phyloP scores from a whole-genome alignment of 108 stramenopile species.

The Fistulifera pelliculosa region DNA sequence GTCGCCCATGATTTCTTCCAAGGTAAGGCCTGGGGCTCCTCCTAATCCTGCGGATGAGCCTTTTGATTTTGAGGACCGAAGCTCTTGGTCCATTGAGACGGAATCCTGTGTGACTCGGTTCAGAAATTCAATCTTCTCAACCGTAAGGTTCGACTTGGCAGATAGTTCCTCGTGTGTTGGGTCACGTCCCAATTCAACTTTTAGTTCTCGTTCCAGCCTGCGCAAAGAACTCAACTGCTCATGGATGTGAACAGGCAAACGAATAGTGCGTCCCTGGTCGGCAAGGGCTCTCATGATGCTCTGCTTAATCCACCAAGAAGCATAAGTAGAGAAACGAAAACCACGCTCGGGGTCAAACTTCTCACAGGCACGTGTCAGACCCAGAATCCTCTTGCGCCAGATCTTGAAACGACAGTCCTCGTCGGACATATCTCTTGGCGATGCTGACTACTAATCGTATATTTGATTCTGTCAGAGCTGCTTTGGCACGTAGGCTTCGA shows the following conservation, averaged over 20 bases:
- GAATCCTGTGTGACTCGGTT: conserved; percentile 55
- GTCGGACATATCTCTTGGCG: conserved; percentile 77
- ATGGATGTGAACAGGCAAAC: conserved; percentile 89
- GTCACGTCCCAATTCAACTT: conserved; percentile 57
- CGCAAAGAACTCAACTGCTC: conserved; percentile 62
- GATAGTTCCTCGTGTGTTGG: conserved; percentile 74
- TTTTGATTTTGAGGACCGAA: conserved; percentile 56
- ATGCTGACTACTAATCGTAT: conserved; percentile 85
- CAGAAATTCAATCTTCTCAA: conserved; percentile 72
- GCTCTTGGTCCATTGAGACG: conserved; percentile 70
- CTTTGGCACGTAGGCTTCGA: conserved; percentile 74
- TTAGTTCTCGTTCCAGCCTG: conserved; percentile 63
- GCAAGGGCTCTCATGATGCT: conserved; percentile 90
- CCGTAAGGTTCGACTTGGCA: conserved; percentile 42
- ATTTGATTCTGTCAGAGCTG: conserved; percentile 79
- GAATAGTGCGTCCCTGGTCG: conserved; percentile 84
- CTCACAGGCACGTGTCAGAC: conserved; percentile 88
- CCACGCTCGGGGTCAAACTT: conserved; percentile 93
- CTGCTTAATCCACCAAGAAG: conserved; percentile 98
- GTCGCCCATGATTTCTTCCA: conserved; percentile 65
- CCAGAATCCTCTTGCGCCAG: conserved; percentile 88
- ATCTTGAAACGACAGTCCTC: conserved; percentile 83
- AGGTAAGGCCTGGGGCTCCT: conserved; percentile 44
- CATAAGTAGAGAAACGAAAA: conserved; percentile 95
- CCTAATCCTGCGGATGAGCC: conserved; percentile 68